Percentiles rank a stretch among this genome's conserved stretches.
Evolutionary conservation across 2,329 filamentous ascomycete genomes (phyloP).

Genomic region (Pseudocercospora cruenta): DNA sequence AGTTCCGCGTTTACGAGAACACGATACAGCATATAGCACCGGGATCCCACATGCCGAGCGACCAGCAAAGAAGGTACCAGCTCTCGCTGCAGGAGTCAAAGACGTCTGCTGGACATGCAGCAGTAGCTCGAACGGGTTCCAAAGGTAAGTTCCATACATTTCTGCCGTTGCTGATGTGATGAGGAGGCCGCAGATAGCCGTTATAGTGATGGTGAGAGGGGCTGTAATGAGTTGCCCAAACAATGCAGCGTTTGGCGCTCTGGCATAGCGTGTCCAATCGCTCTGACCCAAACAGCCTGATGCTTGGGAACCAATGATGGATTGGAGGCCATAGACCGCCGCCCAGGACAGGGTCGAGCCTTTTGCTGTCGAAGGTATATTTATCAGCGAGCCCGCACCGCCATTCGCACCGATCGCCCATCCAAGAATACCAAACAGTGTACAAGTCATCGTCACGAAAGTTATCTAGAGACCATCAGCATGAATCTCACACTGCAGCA

Average conservation of each 20-base stretch:
- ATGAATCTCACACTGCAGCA: too few species aligned
- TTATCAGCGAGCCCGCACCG: conserved; percentile 13
- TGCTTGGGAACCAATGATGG: conserved; percentile 19
- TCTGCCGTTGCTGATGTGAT: conserved; percentile 30
- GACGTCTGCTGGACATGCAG: conserved; percentile 26
- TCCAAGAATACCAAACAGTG: conserved; percentile 21
- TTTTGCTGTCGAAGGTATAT: conserved; percentile 19
- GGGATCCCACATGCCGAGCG: too few species aligned
- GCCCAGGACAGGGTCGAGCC: conserved; percentile 15
- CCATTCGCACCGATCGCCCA: conserved; percentile 18
- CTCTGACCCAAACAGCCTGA: conserved; percentile 23
- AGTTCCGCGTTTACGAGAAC: too few species aligned
- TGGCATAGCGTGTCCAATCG: conserved; percentile 30
- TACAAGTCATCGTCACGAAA: conserved; percentile 21
- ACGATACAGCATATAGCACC: too few species aligned
- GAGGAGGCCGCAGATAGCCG: conserved; percentile 32
- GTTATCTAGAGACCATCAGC: conserved; percentile 9
- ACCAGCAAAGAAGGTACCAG: conserved; percentile 34
- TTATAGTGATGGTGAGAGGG: conserved; percentile 31
- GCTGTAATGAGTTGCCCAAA: conserved; percentile 39
- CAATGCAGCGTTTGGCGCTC: conserved; percentile 23
- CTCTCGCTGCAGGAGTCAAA: conserved; percentile 29
- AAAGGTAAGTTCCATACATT: conserved; percentile 29
- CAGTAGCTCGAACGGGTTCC: conserved; percentile 34
- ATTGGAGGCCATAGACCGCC: conserved; percentile 23